These are phyloP conservation scores for Iberis pinnata DNA, from an alignment of 345 rosid species.

Conservation along the genomic window DNA sequence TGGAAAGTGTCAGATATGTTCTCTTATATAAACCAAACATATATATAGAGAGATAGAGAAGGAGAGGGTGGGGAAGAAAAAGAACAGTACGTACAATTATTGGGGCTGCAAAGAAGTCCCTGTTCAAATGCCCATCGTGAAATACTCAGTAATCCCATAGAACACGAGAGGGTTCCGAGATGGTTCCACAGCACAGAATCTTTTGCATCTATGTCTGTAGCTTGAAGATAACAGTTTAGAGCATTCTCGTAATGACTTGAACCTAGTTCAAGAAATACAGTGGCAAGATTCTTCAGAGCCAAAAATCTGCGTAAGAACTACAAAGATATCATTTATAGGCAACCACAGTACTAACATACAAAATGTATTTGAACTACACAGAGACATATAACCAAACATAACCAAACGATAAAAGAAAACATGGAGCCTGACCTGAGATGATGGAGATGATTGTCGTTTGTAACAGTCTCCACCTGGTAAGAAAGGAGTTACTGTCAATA, in stretches of 20 bases:
- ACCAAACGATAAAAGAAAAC: background rate
- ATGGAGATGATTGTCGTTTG: slow-evolving; percentile 68
- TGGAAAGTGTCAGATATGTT: background rate
- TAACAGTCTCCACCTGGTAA: slow-evolving; percentile 55
- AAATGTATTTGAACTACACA: background rate
- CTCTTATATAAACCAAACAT: too few species aligned
- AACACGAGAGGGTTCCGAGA: slow-evolving; percentile 93
- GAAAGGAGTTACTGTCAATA: background rate
- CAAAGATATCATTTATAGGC: background rate
- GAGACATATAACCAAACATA: slow-evolving; percentile 11
- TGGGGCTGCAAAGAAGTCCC: slow-evolving; percentile 96
- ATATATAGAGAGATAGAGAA: background rate
- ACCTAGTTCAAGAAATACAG: slow-evolving; percentile 87
- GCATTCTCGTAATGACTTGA: slow-evolving; percentile 75
- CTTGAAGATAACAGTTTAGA: slow-evolving; percentile 87
- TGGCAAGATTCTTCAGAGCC: slow-evolving; percentile 87
- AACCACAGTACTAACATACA: background rate
- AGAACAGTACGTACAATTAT: slow-evolving; percentile 58
- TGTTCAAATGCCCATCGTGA: slow-evolving; percentile 99
- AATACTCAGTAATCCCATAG: slow-evolving; percentile 81
- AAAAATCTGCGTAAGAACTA: slow-evolving; percentile 58
- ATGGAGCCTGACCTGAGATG: slow-evolving; percentile 65
- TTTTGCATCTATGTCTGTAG: slow-evolving; percentile 88
- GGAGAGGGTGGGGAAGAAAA: background rate
- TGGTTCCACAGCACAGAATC: slow-evolving; percentile 98